These are phyloP conservation scores for Fraxinus albicans DNA, from an alignment of 305 asterid genomes.

Conservation along the genomic window DNA sequence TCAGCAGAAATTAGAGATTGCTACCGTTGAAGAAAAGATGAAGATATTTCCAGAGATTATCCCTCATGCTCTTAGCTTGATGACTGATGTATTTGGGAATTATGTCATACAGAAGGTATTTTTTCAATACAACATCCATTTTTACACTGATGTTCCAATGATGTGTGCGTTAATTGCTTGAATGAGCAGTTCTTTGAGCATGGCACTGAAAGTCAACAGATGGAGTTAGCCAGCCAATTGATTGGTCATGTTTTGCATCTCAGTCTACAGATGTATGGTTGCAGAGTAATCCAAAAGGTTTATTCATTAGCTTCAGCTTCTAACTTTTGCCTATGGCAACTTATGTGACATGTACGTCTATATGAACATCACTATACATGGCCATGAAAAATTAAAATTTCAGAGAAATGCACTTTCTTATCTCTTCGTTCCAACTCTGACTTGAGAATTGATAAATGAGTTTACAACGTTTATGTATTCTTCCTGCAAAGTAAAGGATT, in stretches of 20 bases:
- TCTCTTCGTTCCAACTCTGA: background rate
- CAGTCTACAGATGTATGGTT: constrained; percentile 90
- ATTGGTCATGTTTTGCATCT: constrained; percentile 81
- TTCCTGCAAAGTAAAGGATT: background rate
- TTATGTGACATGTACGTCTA: background rate
- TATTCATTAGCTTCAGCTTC: constrained; percentile 23
- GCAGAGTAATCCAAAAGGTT: constrained; percentile 98
- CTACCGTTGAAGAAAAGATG: constrained; percentile 64
- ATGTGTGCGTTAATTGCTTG: constrained; percentile 16
- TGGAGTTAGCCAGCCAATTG: constrained; percentile 66
- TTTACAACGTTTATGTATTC: background rate
- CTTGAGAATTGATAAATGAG: constrained; percentile 1
- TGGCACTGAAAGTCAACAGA: constrained; percentile 69
- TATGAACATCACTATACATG: background rate
- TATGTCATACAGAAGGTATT: constrained; percentile 86
- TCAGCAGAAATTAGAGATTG: constrained; percentile 90
- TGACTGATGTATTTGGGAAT: constrained; percentile 85
- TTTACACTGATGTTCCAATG: constrained; percentile 8
- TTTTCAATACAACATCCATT: background rate
- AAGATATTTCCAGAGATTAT: constrained; percentile 62
- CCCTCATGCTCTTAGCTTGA: constrained; percentile 64
- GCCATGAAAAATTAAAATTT: background rate
- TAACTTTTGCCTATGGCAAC: background rate
- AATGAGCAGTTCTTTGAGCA: constrained; percentile 74
- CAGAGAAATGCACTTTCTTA: background rate